Evolutionary conservation across 441 rosid species (phyloP).

Genomic region (Adansonia grandidieri): DNA sequence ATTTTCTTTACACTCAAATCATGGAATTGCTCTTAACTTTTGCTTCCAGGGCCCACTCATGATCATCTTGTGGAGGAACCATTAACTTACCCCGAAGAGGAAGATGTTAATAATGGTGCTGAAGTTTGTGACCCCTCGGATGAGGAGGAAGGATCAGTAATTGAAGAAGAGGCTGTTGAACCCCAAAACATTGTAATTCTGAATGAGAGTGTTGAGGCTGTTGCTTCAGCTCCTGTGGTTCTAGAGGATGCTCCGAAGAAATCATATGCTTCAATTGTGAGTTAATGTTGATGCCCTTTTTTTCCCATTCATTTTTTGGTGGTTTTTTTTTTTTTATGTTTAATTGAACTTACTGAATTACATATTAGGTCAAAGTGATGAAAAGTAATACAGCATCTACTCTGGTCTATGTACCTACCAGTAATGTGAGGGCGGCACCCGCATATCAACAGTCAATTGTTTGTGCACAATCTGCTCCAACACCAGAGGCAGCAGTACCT

Average conservation of each 20-base stretch:
- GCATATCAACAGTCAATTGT: slow-evolving; percentile 36
- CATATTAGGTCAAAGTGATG: slow-evolving; percentile 53
- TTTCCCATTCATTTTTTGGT: background rate
- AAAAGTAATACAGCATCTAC: slow-evolving; percentile 43
- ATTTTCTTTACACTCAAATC: no score
- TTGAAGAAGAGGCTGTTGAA: slow-evolving; percentile 55
- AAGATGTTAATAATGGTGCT: slow-evolving; percentile 53
- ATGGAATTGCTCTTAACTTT: no score
- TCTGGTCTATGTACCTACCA: slow-evolving; percentile 51
- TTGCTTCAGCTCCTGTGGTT: slow-evolving; percentile 40
- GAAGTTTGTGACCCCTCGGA: slow-evolving; percentile 66
- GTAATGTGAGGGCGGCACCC: slow-evolving; percentile 42
- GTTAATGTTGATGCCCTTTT: slow-evolving; percentile 33
- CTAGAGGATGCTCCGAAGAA: slow-evolving; percentile 72
- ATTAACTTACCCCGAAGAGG: slow-evolving; percentile 42
- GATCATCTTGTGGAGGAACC: slow-evolving; percentile 42
- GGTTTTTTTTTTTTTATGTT: slow-evolving; percentile 15
- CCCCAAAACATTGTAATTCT: slow-evolving; percentile 33
- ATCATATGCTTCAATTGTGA: slow-evolving; percentile 84
- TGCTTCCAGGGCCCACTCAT: slow-evolving; percentile 51
- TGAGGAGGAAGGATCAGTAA: slow-evolving; percentile 55
- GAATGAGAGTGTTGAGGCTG: slow-evolving; percentile 35
- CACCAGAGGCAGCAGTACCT: slow-evolving; percentile 38
- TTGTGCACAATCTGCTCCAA: slow-evolving; percentile 42
- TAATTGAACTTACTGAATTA: slow-evolving; percentile 14